A percentile compares a stretch with the other conserved stretches of the same genome.
phyloP scores from a whole-genome alignment of 768 basidiomycete species.

The Gyrodon lividus region DNA sequence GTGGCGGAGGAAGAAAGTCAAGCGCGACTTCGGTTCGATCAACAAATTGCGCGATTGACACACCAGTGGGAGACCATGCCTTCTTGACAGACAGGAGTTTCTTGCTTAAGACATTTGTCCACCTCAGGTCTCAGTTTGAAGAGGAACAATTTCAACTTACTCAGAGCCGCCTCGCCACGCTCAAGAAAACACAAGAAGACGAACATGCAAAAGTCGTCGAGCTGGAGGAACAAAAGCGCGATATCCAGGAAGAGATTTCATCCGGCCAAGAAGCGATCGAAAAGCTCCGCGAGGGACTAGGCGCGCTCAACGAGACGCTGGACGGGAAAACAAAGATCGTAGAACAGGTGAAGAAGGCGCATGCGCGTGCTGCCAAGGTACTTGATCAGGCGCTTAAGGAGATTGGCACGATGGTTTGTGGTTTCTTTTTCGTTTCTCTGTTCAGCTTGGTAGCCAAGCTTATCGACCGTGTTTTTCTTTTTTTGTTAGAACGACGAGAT shows the following conservation, averaged over 20 bases:
- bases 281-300: conserved; percentile 60
- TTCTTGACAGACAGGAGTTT: not conserved
- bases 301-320: conserved; percentile 56
- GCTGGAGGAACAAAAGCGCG: conserved; percentile 53
- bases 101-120: conserved; percentile 6
- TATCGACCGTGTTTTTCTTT: not conserved
- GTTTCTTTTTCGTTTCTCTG: conserved; percentile 19
- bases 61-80: conserved; percentile 64
- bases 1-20: conserved; percentile 87
- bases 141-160: conserved; percentile 66
- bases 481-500: conserved; percentile 77
- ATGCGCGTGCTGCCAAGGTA: conserved; percentile 66
- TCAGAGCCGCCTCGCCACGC: conserved; percentile 57
- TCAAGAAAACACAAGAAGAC: conserved; percentile 49
- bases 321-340: conserved; percentile 74
- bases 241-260: conserved; percentile 58
- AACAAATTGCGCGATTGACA: conserved; percentile 79
- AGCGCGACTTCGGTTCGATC: conserved; percentile 77
- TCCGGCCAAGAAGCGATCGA: conserved; percentile 54
- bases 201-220: conserved; percentile 55
- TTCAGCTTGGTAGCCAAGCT: conserved; percentile 16
- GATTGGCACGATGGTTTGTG: conserved; percentile 70
- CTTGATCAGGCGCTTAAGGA: conserved; percentile 91
- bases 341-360: conserved; percentile 72
- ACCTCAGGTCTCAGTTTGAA: conserved; percentile 73